Base-by-base conservation (phyloP, 2,329 filamentous ascomycete species). In the Cyanodermella asteris region DNA sequence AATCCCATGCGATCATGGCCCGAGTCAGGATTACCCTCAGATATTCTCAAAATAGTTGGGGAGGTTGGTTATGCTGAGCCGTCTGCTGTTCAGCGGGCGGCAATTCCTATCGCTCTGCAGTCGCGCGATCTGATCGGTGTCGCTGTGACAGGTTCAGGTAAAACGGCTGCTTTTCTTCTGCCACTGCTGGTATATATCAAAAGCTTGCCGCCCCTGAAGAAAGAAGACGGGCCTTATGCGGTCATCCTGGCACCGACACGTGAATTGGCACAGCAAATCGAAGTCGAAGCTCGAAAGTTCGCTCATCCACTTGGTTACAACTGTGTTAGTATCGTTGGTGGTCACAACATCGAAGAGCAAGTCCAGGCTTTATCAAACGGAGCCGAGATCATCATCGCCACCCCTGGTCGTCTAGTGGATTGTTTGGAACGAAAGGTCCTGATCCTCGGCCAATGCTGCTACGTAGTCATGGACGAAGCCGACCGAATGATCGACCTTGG, bases 401-500 rank as follows among this genome's bases (percentile, higher is more conserved):
- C 87, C 0, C 87, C 87, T 0, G 87, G 87, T 53, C 82, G 87
- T 61, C 64, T 97, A 1, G 77, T 94, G 6, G 87, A 97, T 54
- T 94, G 82, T 49, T 87, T 97, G 38, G 87, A 97, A 49, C 67
- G 87, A 11, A 72, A 84, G 17, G 68, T 94, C 16, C 61, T 94
- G 2, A 84, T 97, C 2, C 64, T 94, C 23, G 72, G 71, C n/a
- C 87, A 94, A 50, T 94, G 87, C 49, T 91, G 82, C 53, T 94
- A 94, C 51, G 67, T 94, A 28, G 91, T 97, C 50, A 93, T 97
- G 84, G 87, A 97, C 47, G 87, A 97, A 62, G 87, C 87, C 18
- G 87, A 97, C 52, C 76, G 84, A 28, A 97, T 97, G 87, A 91
- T 97, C 35, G 87, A 97, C 45, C 68, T 94, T 32, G 87, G 87